Evolutionary conservation across 2,329 filamentous ascomycete genomes (phyloP), one percentile per base, ranked within the genome.

Genomic region (Beauveria australis): DNA sequence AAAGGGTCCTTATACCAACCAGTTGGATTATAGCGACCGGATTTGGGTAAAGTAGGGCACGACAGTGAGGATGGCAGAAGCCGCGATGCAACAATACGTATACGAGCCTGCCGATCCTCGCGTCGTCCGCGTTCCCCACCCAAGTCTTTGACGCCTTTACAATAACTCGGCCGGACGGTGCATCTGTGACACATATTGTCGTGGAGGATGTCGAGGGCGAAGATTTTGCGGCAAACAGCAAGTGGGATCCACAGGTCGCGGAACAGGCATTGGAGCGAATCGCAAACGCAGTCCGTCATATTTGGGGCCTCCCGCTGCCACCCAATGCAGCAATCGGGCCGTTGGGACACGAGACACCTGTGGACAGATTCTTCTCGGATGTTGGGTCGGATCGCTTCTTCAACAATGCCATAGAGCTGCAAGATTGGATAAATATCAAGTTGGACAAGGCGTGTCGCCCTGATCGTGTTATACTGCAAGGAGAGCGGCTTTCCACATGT

Each of bases 191-290:
- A 46, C 59, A 54, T 37, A 61, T 63, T 5, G 49, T 59, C 44
- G 61, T 63, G 58, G 59, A 63, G 33, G 19, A 55, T 47, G n/a
- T 61, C 5, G 24, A 59, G 26, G 59, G 26, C 59, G 54, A 53
- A 22, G 59, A 63, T 47, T 59, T 40, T 33, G 26, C 3, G 1
- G 22, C 33, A 19, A 54, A 57, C 26, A 28, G 3, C 19, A 47
- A 41, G 19, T 7, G 18, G 22, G 2, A 28, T n/a, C 37, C 52
- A 0, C 6, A 53, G 8, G 14, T 12, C 5, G 52, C 19, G n/a
- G 33, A 53, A 28, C n/a, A 43, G 16, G 52, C 37, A 12, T 1
- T 53, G 3, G 8, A n/a, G 19, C 9, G 6, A 19, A 28, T 53
- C 14, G 52, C 37, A 7, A 18, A 16, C 2, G 51, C 51, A 10